Conservation (phyloP, 495 filamentous ascomycete species). For the Daldinia bambusicola region DNA sequence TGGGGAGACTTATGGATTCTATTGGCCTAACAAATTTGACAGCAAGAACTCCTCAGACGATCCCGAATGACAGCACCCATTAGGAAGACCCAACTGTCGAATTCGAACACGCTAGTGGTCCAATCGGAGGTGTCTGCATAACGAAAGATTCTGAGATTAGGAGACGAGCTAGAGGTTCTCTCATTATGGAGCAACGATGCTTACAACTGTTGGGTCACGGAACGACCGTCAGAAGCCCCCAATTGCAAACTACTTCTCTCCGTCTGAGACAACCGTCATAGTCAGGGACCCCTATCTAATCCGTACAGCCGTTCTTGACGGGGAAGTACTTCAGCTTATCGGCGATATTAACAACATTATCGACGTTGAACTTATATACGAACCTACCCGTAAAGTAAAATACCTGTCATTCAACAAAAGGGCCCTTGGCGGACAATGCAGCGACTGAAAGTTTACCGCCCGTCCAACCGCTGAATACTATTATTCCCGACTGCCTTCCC, state of each 20-base stretch:
- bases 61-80: slow-evolving; percentile 52
- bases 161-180: slow-evolving; percentile 59
- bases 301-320: not conserved
- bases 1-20: slow-evolving; percentile 73
- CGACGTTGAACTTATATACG: not conserved
- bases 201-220: slow-evolving; percentile 77
- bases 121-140: slow-evolving; percentile 30
- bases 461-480: slow-evolving; percentile 60
- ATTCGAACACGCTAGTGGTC: slow-evolving; percentile 43
- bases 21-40: slow-evolving; percentile 47
- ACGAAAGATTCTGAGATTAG: slow-evolving; percentile 55
- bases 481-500: too few relatives aligned
- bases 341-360: not conserved
- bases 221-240: slow-evolving; percentile 51
- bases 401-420: not conserved
- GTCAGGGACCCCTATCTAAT: not conserved
- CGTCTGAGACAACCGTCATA: not conserved
- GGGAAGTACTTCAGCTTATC: not conserved
- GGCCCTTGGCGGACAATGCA: not conserved
- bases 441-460: not conserved
- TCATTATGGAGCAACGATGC: slow-evolving; percentile 68
- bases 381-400: not conserved
- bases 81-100: slow-evolving; percentile 61
- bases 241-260: not conserved
- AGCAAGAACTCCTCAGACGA: slow-evolving; percentile 38